A percentile compares a stretch with the other conserved stretches of the same genome.
Evolutionary conservation across 176 grass and related monocot species (phyloP).

Genomic region (Hordeum marinum): DNA sequence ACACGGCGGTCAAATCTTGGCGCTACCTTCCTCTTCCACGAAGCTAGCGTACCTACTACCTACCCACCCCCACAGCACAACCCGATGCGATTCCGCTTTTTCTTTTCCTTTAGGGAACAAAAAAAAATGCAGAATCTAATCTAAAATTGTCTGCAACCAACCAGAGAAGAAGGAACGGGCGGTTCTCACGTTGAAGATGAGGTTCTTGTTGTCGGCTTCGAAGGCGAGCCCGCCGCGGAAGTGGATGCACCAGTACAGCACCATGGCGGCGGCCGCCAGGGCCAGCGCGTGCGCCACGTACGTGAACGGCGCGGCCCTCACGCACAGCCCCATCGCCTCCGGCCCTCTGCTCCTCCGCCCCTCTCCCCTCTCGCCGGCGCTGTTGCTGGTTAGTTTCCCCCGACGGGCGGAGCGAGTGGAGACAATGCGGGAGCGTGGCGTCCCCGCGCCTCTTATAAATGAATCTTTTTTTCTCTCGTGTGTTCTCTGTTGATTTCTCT

Average conservation of each 20-base stretch:
- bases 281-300: conserved; percentile 71
- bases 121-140: not conserved
- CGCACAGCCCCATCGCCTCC: conserved; percentile 25
- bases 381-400: not conserved
- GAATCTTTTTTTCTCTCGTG: not conserved
- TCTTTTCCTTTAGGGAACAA: not conserved
- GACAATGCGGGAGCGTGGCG: conserved; percentile 14
- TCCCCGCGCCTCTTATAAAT: conserved; percentile 8
- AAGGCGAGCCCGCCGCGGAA: conserved; percentile 86
- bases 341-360: not conserved
- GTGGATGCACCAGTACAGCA: conserved; percentile 79
- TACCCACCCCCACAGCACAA: not conserved
- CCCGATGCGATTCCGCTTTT: not conserved
- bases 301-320: conserved; percentile 62
- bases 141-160: not conserved
- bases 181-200: conserved; percentile 76
- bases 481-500: not conserved
- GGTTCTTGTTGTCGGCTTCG: conserved; percentile 68
- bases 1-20: not conserved
- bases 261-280: conserved; percentile 53
- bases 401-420: not conserved
- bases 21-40: not conserved
- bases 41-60: not conserved
- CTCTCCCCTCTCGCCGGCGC: not conserved
- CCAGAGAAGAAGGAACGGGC: not conserved